Percentiles rank a stretch among this genome's conserved stretches.
These are phyloP conservation scores for Inonotus obliquus DNA, from an alignment of 1,284 basidiomycete genomes.

Conservation along the genomic window DNA sequence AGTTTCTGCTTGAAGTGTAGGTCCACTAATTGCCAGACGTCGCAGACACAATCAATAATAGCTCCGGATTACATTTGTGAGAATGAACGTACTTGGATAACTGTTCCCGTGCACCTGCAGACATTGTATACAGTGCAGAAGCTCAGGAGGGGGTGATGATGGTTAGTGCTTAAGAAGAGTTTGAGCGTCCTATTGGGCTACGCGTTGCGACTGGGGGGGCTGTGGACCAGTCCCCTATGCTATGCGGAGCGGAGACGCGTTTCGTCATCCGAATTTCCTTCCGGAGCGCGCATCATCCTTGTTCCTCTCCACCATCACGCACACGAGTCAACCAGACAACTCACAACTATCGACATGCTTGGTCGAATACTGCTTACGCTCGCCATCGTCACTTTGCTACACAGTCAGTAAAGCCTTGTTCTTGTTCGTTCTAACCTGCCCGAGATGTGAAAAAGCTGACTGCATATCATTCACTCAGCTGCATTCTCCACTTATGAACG, in stretches of 20 bases:
- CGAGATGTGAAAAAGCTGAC: not conserved
- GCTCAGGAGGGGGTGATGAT: not conserved
- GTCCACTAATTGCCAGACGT: not conserved
- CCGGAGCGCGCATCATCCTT: not conserved
- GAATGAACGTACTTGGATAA: not conserved
- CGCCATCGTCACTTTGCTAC: slow-evolving; percentile 44
- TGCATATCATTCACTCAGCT: slow-evolving; percentile 28
- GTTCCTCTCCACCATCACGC: not conserved
- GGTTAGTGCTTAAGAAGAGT: not conserved
- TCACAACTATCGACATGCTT: slow-evolving; percentile 32
- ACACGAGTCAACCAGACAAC: not conserved
- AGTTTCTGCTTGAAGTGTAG: not conserved
- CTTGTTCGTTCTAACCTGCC: not conserved
- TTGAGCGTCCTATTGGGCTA: not conserved
- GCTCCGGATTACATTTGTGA: not conserved
- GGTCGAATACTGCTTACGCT: slow-evolving; percentile 40
- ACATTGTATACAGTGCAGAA: not conserved
- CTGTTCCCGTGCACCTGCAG: not conserved
- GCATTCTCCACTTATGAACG: slow-evolving; percentile 62
- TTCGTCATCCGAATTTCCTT: not conserved
- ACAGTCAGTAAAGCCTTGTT: slow-evolving; percentile 35
- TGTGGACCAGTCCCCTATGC: not conserved
- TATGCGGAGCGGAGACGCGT: not conserved
- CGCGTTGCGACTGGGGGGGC: not conserved
- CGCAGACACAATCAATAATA: not conserved